These are phyloP conservation scores for Fusarium sp. DNA, from an alignment of 2,329 filamentous ascomycete genomes.

Conservation along the genomic window DNA sequence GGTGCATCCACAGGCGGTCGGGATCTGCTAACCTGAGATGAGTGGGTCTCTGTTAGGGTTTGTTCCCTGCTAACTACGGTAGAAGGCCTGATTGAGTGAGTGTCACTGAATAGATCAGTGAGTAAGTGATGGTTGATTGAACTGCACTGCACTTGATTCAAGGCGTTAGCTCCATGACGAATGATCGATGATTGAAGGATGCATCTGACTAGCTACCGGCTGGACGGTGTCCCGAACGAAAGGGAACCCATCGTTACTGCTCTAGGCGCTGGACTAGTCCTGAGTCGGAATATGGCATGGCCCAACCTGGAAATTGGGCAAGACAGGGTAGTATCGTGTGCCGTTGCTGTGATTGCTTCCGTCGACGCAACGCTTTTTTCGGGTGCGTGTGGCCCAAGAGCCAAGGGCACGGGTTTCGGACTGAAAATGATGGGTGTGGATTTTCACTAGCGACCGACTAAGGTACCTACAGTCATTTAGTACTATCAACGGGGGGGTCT, in stretches of 20 bases:
- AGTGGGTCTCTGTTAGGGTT: not conserved
- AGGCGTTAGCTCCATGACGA: conserved; percentile 2
- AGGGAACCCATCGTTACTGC: conserved; percentile 2
- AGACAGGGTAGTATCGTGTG: conserved; percentile 24
- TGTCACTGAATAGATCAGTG: not conserved
- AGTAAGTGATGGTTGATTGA: not conserved
- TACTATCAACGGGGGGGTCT: not conserved
- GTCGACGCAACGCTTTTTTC: conserved; percentile 24
- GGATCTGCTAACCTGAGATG: not conserved
- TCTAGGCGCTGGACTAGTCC: conserved; percentile 21
- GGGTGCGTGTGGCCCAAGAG: conserved; percentile 6
- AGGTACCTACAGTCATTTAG: not conserved
- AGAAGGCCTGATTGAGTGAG: not conserved
- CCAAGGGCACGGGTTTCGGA: conserved; percentile 11
- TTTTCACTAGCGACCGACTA: not conserved
- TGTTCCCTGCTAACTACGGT: not conserved
- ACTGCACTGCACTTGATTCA: conserved; percentile 6
- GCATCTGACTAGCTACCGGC: conserved; percentile 20
- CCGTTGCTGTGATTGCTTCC: conserved; percentile 21
- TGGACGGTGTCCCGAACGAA: conserved; percentile 26
- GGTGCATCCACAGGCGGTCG: not conserved
- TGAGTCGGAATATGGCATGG: conserved; percentile 20
- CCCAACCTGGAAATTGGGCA: conserved; percentile 25
- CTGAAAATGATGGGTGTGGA: conserved; percentile 5
- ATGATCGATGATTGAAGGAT: conserved; percentile 30